Conservation (phyloP, 495 filamentous ascomycete genomes). For the Echria macrotheca region DNA sequence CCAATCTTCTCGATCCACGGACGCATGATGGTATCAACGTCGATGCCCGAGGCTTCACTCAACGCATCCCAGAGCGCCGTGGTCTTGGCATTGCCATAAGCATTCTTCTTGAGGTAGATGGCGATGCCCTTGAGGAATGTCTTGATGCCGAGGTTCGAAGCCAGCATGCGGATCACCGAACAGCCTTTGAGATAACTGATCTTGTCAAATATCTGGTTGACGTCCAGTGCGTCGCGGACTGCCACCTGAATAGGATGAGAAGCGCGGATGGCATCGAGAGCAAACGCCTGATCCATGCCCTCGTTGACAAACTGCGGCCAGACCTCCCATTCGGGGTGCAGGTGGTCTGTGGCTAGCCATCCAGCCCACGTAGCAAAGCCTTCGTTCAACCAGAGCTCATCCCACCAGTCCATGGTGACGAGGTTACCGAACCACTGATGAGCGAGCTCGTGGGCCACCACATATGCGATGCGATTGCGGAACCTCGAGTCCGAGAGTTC, state of each 20-base stretch:
- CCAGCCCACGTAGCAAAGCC: conserved; percentile 98
- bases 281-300: conserved; percentile 83
- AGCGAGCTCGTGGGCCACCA: conserved; percentile 89
- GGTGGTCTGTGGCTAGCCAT: conserved; percentile 85
- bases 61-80: conserved; percentile 89
- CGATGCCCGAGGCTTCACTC: conserved; percentile 78
- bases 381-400: conserved; percentile 94
- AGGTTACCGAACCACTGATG: conserved; percentile 99
- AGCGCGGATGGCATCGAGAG: conserved; percentile 78
- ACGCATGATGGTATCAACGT: conserved; percentile 82
- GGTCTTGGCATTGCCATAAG: conserved; percentile 92
- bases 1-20: conserved; percentile 93
- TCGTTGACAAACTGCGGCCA: conserved; percentile 96
- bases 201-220: conserved; percentile 93
- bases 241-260: conserved; percentile 95
- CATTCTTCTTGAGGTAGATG: conserved; percentile 78
- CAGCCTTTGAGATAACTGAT: conserved; percentile 96
- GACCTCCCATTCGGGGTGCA: conserved; percentile 91
- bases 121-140: conserved; percentile 85
- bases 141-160: conserved; percentile 75
- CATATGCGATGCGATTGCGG: conserved; percentile 88
- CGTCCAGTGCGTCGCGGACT: conserved; percentile 81
- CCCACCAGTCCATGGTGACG: conserved; percentile 88
- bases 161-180: conserved; percentile 91
- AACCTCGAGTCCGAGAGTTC: conserved; percentile 80